Evolutionary conservation across 257 asterid genomes (phyloP), one percentile per base, ranked within the genome.

Genomic region (Gardenia jasminoides): DNA sequence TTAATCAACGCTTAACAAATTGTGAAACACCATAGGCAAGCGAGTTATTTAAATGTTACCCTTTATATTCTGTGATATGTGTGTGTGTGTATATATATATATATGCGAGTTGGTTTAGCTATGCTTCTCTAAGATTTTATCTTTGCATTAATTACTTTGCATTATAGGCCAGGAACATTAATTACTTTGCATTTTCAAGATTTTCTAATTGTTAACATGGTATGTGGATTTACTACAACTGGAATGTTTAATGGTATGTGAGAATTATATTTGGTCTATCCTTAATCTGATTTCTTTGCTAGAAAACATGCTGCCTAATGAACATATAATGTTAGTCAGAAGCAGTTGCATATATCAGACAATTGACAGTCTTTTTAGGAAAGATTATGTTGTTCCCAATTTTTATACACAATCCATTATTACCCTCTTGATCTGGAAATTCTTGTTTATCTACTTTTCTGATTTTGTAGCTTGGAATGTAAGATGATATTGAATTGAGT

Each of bases 401-500:
- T n/a, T n/a, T 36, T 7, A 43, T 43, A 22, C 4, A 41, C 22
- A 47, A 3, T 44, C 59, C 9, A 22, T 10, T 12, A 28, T 48
- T 7, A 31, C 12, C 16, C 26, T 7, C 20, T 1, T 15, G 43
- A 22, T 5, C 56, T 72, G 65, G 76, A 30, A 10, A 52, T 54
- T 74, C 66, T 74, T 54, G 50, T 31, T 52, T 72, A 9, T 56
- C 61, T 28, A 2, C 28, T 64, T 19, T 28, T n/a, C n/a, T n/a
- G 67, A 58, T 74, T 43, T 74, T 61, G 46, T 15, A 74, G 77
- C 77, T 74, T 3, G 12, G 19, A 19, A 41, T 74, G 77, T 67
- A 74, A 36, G 50, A 74, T 74, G 39, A 22, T 3, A n/a, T 17
- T 41, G 77, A 26, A 74, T 74, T 54, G 36, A 74, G 0, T 59